Evolutionary conservation across 768 basidiomycete species (phyloP), one percentile per base, ranked within the genome.

Genomic region (Mycena rebaudengoi): DNA sequence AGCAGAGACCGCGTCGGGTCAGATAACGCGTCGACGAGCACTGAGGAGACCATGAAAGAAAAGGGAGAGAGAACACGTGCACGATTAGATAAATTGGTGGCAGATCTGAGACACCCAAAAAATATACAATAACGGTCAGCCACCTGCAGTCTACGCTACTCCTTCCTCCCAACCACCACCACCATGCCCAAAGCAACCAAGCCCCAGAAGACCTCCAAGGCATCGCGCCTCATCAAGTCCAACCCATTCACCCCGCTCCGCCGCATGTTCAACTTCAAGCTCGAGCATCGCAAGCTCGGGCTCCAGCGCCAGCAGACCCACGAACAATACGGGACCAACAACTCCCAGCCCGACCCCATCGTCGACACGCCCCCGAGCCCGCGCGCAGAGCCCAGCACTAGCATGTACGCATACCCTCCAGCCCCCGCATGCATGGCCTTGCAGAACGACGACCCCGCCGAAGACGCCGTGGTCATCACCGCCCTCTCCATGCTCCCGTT

Each of bases 391-490:
- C 62, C 50, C 43, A 20, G 40, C 52, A 30, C 39, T 54, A 66
- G 29, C 50, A 56, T 39, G 32, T 46, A 48, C 48, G 7, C 30
- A 50, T 26, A 46, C 12, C 52, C 33, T 53, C 52, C n/a, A n/a
- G 26, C 50, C 18, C 63, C 66, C 10, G 76, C 81, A 4, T 77
- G 84, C 55, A 75, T 91, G 39, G 87, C 89, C 1, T 76, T 92
- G 13, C 88, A 91, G 70, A 85, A 86, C 59, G 85, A 88, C 60
- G 82, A 84, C 28, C 70, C 73, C 16, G 75, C 83, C 2, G 82
- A 83, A 51, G 84, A 87, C 66, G 86, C 85, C 8, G 77, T 91
- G 40, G 80, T 91, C 37, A 85, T 91, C 72, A 91, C 88, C 0
- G 81, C 89, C 7, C 79, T 92, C 13, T 77, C 82, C 40, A 74